A percentile compares a stretch with the other conserved stretches of the same genome.
Evolutionary conservation across 768 basidiomycete genomes (phyloP).

Genomic region (Macrolepiota fuliginosa): DNA sequence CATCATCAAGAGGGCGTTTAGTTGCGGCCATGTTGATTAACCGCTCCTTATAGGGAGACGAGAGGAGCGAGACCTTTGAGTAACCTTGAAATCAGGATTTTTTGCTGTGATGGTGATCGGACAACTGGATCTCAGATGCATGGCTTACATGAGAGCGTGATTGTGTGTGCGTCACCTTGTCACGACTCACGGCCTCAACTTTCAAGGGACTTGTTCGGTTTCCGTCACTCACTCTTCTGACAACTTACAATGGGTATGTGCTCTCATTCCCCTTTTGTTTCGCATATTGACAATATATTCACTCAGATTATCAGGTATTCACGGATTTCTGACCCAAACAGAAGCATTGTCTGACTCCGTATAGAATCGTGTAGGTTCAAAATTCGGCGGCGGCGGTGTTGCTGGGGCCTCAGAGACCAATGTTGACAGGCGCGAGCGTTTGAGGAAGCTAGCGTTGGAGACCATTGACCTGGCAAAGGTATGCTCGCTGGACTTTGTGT

Average conservation of each 20-base stretch:
- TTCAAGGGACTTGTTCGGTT: background rate
- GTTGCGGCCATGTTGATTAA: conserved; percentile 41
- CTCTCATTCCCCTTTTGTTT: background rate
- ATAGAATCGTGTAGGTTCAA: conserved; percentile 94
- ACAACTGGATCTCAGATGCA: conserved; percentile 21
- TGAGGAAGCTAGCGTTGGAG: conserved; percentile 93
- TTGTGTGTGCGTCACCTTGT: background rate
- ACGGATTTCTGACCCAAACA: background rate
- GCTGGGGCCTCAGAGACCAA: conserved; percentile 95
- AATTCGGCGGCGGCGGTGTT: conserved; percentile 95
- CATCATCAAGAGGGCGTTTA: conserved; percentile 64
- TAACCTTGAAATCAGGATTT: conserved; percentile 20
- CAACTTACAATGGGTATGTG: conserved; percentile 35
- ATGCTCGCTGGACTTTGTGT: conserved; percentile 16
- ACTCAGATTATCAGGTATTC: conserved; percentile 67
- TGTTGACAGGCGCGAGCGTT: conserved; percentile 90
- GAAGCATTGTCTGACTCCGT: background rate
- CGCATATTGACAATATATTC: conserved; percentile 6
- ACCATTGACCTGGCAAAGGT: conserved; percentile 98
- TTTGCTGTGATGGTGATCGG: conserved; percentile 22
- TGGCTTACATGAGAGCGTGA: conserved; percentile 11
- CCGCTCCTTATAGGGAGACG: background rate
- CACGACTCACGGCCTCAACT: too few species aligned
- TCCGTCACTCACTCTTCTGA: background rate
- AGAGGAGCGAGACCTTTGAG: background rate